Evolutionary conservation across 352 stramenopile species (phyloP).

Genomic region (Globisporangium ultimum): DNA sequence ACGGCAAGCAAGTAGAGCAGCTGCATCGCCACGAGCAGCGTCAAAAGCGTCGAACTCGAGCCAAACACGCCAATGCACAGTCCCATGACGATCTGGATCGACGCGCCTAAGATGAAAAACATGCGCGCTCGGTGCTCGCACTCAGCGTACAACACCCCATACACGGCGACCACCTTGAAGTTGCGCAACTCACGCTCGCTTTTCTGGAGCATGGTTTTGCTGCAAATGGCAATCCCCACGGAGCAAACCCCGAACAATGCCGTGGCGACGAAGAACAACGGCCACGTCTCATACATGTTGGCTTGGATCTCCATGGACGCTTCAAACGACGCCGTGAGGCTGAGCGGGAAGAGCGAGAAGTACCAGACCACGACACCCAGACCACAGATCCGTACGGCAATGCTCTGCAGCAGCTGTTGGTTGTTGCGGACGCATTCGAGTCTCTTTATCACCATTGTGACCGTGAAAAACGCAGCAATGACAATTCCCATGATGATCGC

Average conservation of each 20-base stretch:
- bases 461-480: conserved; percentile 12
- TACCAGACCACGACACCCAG: conserved; percentile 40
- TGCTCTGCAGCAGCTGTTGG: conserved; percentile 11
- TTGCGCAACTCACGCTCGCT: conserved; percentile 23
- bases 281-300: conserved; percentile 15
- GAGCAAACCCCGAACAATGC: conserved; percentile 25
- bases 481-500: conserved; percentile 21
- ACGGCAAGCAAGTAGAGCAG: conserved; percentile 29
- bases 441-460: conserved; percentile 8
- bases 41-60: conserved; percentile 24
- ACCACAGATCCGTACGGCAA: conserved; percentile 30
- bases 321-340: conserved; percentile 29
- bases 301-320: conserved; percentile 20
- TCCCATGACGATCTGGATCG: conserved; percentile 27
- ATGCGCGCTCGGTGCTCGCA: conserved; percentile 25
- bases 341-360: conserved; percentile 37
- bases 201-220: conserved; percentile 15
- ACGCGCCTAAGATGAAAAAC: conserved; percentile 34
- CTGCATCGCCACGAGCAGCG: conserved; percentile 28
- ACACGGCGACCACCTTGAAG: conserved; percentile 24
- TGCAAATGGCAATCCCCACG: conserved; percentile 13
- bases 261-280: conserved; percentile 15
- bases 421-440: conserved; percentile 2
- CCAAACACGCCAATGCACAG: conserved; percentile 29
- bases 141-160: conserved; percentile 36